phyloP scores from a whole-genome alignment of 2,329 filamentous ascomycete genomes.

The Hymenoscyphus infarciens region DNA sequence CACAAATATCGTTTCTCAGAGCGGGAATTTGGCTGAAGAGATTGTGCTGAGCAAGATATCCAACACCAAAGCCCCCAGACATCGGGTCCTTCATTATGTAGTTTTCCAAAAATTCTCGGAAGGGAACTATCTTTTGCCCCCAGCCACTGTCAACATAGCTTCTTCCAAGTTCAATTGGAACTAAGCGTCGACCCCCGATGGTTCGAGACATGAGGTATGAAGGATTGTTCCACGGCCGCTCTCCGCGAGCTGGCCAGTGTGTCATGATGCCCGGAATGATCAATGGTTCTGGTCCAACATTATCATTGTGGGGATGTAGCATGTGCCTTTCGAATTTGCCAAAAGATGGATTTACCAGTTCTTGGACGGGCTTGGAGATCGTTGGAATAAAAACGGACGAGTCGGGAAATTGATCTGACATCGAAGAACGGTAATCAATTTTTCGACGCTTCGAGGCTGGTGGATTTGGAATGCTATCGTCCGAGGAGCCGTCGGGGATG shows the following conservation, averaged over 20 bases:
- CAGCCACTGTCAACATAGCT: constrained; percentile 85
- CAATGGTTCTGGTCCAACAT: constrained; percentile 53
- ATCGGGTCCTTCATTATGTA: constrained; percentile 21
- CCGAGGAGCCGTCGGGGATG: not conserved
- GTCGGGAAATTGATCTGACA: constrained; percentile 20
- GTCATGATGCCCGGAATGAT: constrained; percentile 64
- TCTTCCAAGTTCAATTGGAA: constrained; percentile 81
- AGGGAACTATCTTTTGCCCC: constrained; percentile 77
- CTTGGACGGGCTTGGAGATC: constrained; percentile 41
- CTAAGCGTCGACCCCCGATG: constrained; percentile 70
- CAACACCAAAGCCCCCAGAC: constrained; percentile 42
- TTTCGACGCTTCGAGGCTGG: constrained; percentile 26
- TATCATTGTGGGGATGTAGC: constrained; percentile 39
- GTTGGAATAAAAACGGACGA: constrained; percentile 40
- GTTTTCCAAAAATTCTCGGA: constrained; percentile 62
- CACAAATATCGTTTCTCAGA: constrained; percentile 69
- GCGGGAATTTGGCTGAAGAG: constrained; percentile 78
- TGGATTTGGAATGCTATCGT: not conserved
- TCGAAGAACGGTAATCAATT: not conserved
- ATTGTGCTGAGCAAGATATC: constrained; percentile 90
- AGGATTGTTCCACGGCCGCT: constrained; percentile 67
- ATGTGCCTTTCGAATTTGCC: constrained; percentile 61
- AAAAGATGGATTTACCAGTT: constrained; percentile 48
- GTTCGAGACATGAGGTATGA: constrained; percentile 72
- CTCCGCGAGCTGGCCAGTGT: constrained; percentile 73